These are phyloP conservation scores for Aureobasidium sp. DNA, from an alignment of 2,329 filamentous ascomycete genomes.

Conservation along the genomic window DNA sequence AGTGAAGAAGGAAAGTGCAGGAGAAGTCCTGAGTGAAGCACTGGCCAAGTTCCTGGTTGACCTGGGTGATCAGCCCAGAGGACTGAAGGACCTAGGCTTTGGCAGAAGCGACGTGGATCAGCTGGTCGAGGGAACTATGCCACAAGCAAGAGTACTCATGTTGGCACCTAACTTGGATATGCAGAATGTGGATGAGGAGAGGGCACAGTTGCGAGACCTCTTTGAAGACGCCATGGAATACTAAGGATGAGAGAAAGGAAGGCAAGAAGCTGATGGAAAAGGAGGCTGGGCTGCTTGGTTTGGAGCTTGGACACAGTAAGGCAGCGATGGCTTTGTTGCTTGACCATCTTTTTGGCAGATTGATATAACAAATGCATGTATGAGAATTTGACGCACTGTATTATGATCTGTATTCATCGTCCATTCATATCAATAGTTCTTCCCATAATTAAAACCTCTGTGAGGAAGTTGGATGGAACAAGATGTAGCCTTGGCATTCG, in stretches of 20 bases:
- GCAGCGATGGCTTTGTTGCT: background rate
- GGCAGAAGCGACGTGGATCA: conserved; percentile 63
- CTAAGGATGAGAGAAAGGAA: conserved; percentile 15
- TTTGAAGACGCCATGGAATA: conserved; percentile 41
- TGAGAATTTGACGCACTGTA: background rate
- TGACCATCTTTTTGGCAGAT: background rate
- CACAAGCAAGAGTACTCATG: conserved; percentile 84
- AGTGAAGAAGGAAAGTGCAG: conserved; percentile 81
- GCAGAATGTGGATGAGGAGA: conserved; percentile 36
- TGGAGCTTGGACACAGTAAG: background rate
- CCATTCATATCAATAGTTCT: background rate
- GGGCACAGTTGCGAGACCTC: conserved; percentile 38
- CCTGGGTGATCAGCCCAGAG: conserved; percentile 83
- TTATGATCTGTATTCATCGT: background rate
- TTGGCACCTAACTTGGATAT: conserved; percentile 68
- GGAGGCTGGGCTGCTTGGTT: background rate
- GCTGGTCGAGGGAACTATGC: conserved; percentile 89
- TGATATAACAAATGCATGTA: background rate
- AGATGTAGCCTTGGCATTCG: background rate
- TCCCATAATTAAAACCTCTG: too few relatives aligned
- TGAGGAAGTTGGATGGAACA: background rate
- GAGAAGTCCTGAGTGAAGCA: conserved; percentile 78
- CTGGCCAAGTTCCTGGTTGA: conserved; percentile 70
- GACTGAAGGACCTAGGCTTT: conserved; percentile 78
- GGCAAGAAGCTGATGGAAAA: background rate